Conservation (phyloP, 2,329 filamentous ascomycete genomes). For the Trichocomaceae sp. region DNA sequence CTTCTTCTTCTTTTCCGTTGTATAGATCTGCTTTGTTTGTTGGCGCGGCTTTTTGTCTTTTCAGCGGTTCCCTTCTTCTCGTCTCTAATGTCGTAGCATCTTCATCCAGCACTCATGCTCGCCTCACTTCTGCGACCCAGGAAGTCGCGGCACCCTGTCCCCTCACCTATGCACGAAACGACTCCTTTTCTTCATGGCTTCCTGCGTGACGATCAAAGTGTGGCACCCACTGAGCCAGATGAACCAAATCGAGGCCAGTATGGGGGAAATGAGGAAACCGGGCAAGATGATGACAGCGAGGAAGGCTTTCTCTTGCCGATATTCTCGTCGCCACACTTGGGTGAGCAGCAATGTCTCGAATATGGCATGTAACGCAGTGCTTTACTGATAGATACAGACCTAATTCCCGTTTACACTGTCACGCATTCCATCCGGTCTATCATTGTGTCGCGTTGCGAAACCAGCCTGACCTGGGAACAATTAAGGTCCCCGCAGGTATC, state of each 20-base stretch:
- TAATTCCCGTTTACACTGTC: constrained; percentile 80
- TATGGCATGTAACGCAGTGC: constrained; percentile 4
- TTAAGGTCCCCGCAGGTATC: constrained; percentile 92
- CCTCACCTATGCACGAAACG: constrained; percentile 19
- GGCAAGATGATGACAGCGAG: constrained; percentile 37
- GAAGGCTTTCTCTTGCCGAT: constrained; percentile 60
- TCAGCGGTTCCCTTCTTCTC: neutral
- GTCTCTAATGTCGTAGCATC: neutral
- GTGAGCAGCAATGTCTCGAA: constrained; percentile 39
- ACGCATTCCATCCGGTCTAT: constrained; percentile 85
- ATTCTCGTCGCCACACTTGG: constrained; percentile 71
- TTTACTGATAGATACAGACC: constrained; percentile 49
- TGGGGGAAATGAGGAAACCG: constrained; percentile 26
- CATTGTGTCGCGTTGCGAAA: constrained; percentile 79
- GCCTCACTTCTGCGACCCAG: constrained; percentile 27
- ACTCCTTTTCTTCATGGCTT: constrained; percentile 15
- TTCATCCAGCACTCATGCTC: constrained; percentile 20
- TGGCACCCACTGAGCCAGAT: constrained; percentile 15
- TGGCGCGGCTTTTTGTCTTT: constrained; percentile 5
- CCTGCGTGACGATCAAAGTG: constrained; percentile 11
- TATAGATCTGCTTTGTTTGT: neutral
- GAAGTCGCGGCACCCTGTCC: constrained; percentile 20
- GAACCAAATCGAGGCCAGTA: constrained; percentile 30
- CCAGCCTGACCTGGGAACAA: constrained; percentile 89
- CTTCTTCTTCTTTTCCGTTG: neutral